Evolutionary conservation across 176 grass and related monocot species (phyloP).

Genomic region (Oryza meyeriana): DNA sequence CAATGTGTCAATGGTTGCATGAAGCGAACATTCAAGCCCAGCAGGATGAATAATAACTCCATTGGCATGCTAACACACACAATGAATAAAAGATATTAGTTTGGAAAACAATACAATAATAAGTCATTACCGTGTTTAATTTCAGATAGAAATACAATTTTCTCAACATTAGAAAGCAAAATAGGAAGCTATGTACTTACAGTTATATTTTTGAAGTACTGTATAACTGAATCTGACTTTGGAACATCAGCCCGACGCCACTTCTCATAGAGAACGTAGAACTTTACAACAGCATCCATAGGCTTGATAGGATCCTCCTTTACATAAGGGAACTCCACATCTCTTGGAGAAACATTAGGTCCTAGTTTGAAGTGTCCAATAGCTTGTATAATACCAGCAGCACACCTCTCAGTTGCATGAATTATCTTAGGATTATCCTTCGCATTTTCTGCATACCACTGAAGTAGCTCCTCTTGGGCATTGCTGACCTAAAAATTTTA

Average conservation of each 20-base stretch:
- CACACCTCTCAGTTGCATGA: constrained; percentile 75
- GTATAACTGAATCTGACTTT: constrained; percentile 51
- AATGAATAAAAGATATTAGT: constrained; percentile 11
- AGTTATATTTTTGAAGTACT: constrained; percentile 56
- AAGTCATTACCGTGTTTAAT: background rate
- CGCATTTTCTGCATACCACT: constrained; percentile 66
- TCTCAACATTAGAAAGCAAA: background rate
- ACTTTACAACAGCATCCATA: constrained; percentile 50
- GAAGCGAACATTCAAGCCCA: constrained; percentile 58
- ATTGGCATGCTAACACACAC: constrained; percentile 52
- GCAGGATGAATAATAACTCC: constrained; percentile 66
- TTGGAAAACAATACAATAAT: background rate
- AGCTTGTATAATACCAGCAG: constrained; percentile 85
- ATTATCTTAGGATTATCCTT: constrained; percentile 68
- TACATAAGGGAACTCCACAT: constrained; percentile 48
- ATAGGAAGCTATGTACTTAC: constrained; percentile 44
- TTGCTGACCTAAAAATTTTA: constrained; percentile 69
- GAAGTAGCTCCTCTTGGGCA: constrained; percentile 74
- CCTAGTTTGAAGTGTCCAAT: constrained; percentile 73
- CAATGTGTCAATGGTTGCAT: constrained; percentile 49
- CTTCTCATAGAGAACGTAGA: constrained; percentile 79
- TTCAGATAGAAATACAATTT: background rate
- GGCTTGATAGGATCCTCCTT: constrained; percentile 49
- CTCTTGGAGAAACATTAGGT: constrained; percentile 69
- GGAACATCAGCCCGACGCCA: constrained; percentile 59